Conservation (phyloP, 164 flowering plant genomes). For the Aristolochia californica region DNA sequence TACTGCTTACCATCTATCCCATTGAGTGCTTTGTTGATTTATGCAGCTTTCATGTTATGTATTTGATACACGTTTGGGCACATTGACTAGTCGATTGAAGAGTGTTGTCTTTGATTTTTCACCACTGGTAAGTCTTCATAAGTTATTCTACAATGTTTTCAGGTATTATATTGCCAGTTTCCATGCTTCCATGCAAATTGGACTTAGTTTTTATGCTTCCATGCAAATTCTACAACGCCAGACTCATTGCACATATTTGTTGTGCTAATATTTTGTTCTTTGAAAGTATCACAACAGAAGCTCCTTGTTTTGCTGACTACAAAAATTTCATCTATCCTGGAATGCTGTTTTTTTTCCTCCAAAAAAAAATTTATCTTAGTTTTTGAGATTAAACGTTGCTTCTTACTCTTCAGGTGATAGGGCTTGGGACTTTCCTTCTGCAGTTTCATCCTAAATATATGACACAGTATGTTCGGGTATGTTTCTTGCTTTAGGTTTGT, state of each 20-base stretch:
- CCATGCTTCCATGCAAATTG: background rate
- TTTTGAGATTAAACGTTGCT: background rate
- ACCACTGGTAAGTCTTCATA: conserved; percentile 13
- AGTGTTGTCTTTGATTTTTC: conserved; percentile 17
- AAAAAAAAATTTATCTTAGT: background rate
- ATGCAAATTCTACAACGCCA: background rate
- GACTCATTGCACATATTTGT: too few species aligned
- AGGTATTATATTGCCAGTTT: background rate
- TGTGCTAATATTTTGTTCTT: background rate
- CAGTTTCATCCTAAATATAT: conserved; percentile 14
- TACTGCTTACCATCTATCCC: background rate
- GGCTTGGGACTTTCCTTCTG: conserved; percentile 21
- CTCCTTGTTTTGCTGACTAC: background rate
- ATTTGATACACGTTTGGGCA: conserved; percentile 17
- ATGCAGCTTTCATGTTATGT: conserved; percentile 20
- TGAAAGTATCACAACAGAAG: background rate
- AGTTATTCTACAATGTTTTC: background rate
- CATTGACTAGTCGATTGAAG: conserved; percentile 19
- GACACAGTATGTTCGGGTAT: conserved; percentile 18
- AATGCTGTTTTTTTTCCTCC: background rate
- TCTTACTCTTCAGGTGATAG: conserved; percentile 13
- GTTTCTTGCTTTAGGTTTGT: conserved; percentile 2
- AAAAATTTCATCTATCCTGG: background rate
- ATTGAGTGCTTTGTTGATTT: background rate
- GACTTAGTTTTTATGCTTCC: background rate